Base-by-base conservation (phyloP, 148 eudicot genomes). In the Rheum nobile region DNA sequence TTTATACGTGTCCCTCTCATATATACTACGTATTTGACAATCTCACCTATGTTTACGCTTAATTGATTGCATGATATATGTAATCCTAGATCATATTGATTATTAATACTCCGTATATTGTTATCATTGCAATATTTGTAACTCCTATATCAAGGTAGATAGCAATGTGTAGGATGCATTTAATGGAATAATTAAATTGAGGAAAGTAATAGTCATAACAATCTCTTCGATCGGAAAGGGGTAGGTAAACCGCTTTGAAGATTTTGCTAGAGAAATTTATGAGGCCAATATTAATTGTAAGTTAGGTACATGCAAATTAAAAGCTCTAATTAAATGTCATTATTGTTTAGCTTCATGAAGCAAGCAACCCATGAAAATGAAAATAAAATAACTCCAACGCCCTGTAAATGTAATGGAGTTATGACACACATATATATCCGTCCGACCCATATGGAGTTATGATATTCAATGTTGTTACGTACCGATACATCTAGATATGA, bases 241-340 rank as follows among this genome's bases (percentile, higher is more conserved):
- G 65, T 57, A 57, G 67, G 67, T 59, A 26, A 59, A 59, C 67
- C 67, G 35, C 67, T 59, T 59, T 59, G 67, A 59, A 59, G 67
- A 59, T 59, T 59, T 59, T 59, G 67, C 34, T 26, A 59, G 67
- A 28, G 17, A 59, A 26, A 59, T 59, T 59, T 57, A 57, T 57
- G 67, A 57, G 67, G 34, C 35, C 34, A 28, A 54, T 54, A 54
- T 54, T 26, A 28, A 59, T 59, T 59, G 67, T 59, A 28, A 29
- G 67, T 59, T 59, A 11, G 67, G 67, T 59, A 26, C 67, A 28
- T 59, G 67, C 67, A 59, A 59, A 26, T 59, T 59, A 59, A 59
- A 59, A 29, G 67, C 67, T 59, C 34, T 59, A 28, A 26, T 26
- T 59, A 59, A 59, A 26, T 59, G 34, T 59, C 67, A 28, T 59